Evolutionary conservation across 2,329 filamentous ascomycete species (phyloP).

Genomic region (Cladosporium colombiae): DNA sequence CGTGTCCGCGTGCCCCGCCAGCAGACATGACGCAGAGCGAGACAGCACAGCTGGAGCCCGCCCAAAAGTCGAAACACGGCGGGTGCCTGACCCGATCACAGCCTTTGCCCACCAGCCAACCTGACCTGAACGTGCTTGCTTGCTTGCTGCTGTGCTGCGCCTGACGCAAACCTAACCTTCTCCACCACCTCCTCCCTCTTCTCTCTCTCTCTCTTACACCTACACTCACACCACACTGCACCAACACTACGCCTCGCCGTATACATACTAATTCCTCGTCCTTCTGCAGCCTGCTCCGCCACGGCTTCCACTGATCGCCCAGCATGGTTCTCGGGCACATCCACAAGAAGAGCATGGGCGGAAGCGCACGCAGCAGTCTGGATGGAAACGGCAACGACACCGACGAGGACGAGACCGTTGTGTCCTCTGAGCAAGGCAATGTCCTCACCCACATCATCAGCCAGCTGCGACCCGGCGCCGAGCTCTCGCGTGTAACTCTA

Average conservation of each 20-base stretch:
- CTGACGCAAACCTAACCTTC: slow-evolving; percentile 9
- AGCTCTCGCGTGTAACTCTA: slow-evolving; percentile 89
- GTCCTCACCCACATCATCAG: slow-evolving; percentile 97
- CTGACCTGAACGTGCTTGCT: slow-evolving; percentile 14
- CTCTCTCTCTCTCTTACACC: not conserved
- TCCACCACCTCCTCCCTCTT: not conserved
- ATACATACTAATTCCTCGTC: not conserved
- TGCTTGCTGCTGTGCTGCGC: slow-evolving; percentile 14
- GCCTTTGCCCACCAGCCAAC: slow-evolving; percentile 4
- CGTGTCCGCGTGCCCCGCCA: slow-evolving; percentile 11
- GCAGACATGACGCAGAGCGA: slow-evolving; percentile 12
- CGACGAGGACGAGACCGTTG: slow-evolving; percentile 64
- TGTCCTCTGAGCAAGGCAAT: slow-evolving; percentile 93
- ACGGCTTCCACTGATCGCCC: not conserved
- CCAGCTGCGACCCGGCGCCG: slow-evolving; percentile 90
- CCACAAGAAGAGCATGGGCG: slow-evolving; percentile 46
- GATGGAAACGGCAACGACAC: slow-evolving; percentile 44
- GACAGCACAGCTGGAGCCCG: not conserved
- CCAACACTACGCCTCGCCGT: not conserved
- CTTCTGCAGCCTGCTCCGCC: not conserved
- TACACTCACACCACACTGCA: not conserved
- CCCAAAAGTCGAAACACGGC: not conserved
- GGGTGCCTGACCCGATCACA: not conserved
- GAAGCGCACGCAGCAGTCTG: slow-evolving; percentile 44
- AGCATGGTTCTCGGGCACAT: slow-evolving; percentile 52